phyloP scores from a whole-genome alignment of 1,284 basidiomycete species.

The Rhodofomes roseus region DNA sequence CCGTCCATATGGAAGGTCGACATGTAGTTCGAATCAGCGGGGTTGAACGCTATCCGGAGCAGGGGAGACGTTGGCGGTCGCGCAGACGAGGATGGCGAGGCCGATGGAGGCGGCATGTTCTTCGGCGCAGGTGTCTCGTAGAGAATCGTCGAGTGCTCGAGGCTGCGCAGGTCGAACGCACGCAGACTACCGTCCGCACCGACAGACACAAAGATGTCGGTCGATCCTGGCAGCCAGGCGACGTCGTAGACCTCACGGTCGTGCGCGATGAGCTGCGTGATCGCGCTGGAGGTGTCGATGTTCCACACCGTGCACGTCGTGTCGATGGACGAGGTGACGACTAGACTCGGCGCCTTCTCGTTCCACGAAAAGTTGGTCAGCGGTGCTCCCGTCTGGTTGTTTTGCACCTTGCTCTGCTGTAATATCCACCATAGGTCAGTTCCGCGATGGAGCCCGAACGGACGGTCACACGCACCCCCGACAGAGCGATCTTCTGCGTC shows the following conservation, averaged over 20 bases:
- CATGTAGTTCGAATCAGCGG: slow-evolving; percentile 85
- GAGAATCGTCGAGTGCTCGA: slow-evolving; percentile 98
- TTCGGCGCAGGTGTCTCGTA: slow-evolving; percentile 91
- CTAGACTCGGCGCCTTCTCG: slow-evolving; percentile 78
- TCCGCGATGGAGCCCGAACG: slow-evolving; percentile 3
- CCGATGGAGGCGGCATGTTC: slow-evolving; percentile 48
- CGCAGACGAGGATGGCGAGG: slow-evolving; percentile 53
- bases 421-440: neutral
- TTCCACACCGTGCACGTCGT: slow-evolving; percentile 98
- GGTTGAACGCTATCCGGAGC: slow-evolving; percentile 83
- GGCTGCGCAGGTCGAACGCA: slow-evolving; percentile 92
- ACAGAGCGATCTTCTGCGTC: slow-evolving; percentile 65
- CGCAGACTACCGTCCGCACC: slow-evolving; percentile 96
- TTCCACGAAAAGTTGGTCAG: slow-evolving; percentile 97
- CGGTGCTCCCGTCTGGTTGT: slow-evolving; percentile 79
- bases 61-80: slow-evolving; percentile 79
- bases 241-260: slow-evolving; percentile 98
- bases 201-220: slow-evolving; percentile 97
- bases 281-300: slow-evolving; percentile 91
- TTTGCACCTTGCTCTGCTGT: slow-evolving; percentile 85
- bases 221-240: slow-evolving; percentile 97
- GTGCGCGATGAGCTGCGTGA: slow-evolving; percentile 97
- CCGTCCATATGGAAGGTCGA: slow-evolving; percentile 94
- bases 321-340: slow-evolving; percentile 96
- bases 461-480: slow-evolving; percentile 63